Percentiles rank a stretch among this genome's conserved stretches.
Evolutionary conservation across 805 yeast genomes (phyloP).

Genomic region (Barnettozyma wickerhamii): DNA sequence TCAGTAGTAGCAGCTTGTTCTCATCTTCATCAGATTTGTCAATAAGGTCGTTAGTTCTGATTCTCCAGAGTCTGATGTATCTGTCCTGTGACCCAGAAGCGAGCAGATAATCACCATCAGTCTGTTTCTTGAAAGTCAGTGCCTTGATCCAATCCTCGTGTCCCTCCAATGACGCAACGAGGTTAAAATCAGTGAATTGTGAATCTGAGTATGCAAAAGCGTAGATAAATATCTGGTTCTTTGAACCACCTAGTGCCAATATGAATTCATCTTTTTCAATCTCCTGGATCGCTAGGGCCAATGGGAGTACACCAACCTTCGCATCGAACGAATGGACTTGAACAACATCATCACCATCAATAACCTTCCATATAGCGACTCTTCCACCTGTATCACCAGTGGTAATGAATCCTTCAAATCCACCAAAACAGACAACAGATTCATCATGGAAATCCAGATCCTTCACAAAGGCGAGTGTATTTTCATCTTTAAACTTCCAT

Average conservation of each 20-base stretch:
- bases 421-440: conserved; percentile 52
- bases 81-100: conserved; percentile 94
- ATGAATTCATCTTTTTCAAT: conserved; percentile 34
- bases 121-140: conserved; percentile 48
- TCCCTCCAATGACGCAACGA: conserved; percentile 63
- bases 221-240: conserved; percentile 47
- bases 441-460: conserved; percentile 38
- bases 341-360: conserved; percentile 18
- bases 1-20: conserved; percentile 47
- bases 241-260: conserved; percentile 74
- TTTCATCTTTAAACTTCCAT: conserved; percentile 42
- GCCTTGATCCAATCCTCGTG: conserved; percentile 97
- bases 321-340: conserved; percentile 32
- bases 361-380: conserved; percentile 47
- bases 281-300: conserved; percentile 33
- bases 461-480: conserved; percentile 22
- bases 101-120: conserved; percentile 51
- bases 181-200: conserved; percentile 24
- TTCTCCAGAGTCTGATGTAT: conserved; percentile 86
- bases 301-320: conserved; percentile 46
- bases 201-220: conserved; percentile 31
- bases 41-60: conserved; percentile 50
- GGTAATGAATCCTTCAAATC: conserved; percentile 36
- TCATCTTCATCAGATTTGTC: conserved; percentile 55
- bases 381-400: conserved; percentile 66